Conservation (phyloP, 352 stramenopile genomes). For the Saprolegnia parasitica region DNA sequence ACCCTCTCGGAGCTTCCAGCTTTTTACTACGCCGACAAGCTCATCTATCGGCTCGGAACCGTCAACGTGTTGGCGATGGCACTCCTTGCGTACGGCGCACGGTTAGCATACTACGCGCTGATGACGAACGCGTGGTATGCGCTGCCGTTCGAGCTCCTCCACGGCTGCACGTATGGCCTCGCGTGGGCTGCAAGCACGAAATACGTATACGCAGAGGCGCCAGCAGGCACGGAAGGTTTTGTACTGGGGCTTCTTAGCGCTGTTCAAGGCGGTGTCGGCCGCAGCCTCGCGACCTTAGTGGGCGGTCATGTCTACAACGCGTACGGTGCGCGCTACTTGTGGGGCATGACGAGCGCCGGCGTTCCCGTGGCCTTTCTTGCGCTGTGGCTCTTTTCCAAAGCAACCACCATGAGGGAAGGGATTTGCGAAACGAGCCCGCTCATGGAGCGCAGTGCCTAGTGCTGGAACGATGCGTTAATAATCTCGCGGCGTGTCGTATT, state of each 20-base stretch:
- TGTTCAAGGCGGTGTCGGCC: conserved; percentile 65
- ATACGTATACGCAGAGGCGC: conserved; percentile 65
- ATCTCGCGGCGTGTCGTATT: not conserved
- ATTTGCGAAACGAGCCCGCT: no score
- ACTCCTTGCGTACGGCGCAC: conserved; percentile 58
- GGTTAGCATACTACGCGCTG: conserved; percentile 64
- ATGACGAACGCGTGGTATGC: conserved; percentile 76
- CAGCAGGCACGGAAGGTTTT: conserved; percentile 54
- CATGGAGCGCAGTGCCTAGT: no score
- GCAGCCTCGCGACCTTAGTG: conserved; percentile 60
- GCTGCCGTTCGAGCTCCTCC: conserved; percentile 77
- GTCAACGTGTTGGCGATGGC: conserved; percentile 69
- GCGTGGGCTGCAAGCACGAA: conserved; percentile 68
- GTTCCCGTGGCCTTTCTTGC: conserved; percentile 59
- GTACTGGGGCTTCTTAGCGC: conserved; percentile 76
- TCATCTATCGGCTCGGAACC: conserved; percentile 65
- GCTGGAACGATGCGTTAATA: no score
- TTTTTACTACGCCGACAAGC: conserved; percentile 72
- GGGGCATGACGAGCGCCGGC: conserved; percentile 56
- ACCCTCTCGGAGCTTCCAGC: conserved; percentile 72
- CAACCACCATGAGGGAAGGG: conserved; percentile 1
- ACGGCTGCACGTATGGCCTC: conserved; percentile 68
- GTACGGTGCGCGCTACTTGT: conserved; percentile 61
- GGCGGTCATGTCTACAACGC: conserved; percentile 74
- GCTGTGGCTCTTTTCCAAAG: conserved; percentile 39